Conservation (phyloP, 2,329 filamentous ascomycete species). For the Decorospora gaudefroyi region DNA sequence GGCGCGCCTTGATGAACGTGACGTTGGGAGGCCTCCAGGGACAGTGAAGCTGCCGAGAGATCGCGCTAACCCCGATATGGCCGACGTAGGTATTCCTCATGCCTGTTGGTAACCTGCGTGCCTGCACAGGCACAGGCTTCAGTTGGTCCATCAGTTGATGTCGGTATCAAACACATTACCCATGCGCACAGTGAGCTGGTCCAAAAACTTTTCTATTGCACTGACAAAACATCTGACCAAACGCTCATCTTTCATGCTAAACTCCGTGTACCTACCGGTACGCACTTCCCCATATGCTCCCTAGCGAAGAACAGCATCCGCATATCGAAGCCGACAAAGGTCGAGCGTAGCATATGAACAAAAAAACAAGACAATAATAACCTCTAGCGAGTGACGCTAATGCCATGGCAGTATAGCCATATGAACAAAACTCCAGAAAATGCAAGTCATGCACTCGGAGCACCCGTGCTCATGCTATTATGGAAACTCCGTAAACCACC, state of each 20-base stretch:
- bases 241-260: constrained; percentile 1
- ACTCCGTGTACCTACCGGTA: not conserved
- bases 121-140: too few species aligned
- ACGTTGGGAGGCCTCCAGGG: constrained; percentile 11
- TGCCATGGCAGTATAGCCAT: constrained; percentile 3
- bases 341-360: not conserved
- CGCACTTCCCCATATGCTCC: not conserved
- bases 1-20: constrained; percentile 16
- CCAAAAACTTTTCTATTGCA: not conserved
- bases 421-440: constrained; percentile 22
- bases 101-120: not conserved
- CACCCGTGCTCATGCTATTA: constrained; percentile 24
- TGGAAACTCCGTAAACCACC: constrained; percentile 27
- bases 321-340: not conserved
- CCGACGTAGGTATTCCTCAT: not conserved
- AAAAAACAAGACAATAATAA: not conserved
- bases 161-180: not conserved
- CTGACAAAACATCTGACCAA: not conserved
- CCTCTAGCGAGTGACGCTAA: constrained; percentile 1
- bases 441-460: constrained; percentile 15
- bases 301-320: constrained; percentile 1
- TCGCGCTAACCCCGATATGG: constrained; percentile 15
- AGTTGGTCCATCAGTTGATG: constrained; percentile 3
- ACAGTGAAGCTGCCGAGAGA: constrained; percentile 15
- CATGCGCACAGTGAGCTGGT: too few species aligned